Conservation (phyloP, 192 early-diverging fungal species). For the Umbelopsis sp. region DNA sequence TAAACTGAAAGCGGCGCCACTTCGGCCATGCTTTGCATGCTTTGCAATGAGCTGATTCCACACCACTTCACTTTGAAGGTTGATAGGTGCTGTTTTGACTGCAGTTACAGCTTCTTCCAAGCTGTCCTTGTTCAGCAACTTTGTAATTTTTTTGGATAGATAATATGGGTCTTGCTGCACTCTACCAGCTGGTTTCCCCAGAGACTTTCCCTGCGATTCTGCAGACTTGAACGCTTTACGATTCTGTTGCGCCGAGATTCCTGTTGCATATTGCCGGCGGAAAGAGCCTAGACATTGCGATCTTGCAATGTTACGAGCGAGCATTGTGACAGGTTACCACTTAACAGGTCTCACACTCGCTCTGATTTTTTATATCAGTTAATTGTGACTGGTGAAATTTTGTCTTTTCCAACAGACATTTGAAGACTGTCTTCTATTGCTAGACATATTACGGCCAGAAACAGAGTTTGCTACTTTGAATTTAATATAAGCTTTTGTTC, state of each 20-base stretch:
- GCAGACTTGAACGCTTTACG: not conserved
- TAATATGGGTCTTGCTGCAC: constrained; percentile 25
- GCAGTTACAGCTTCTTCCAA: constrained; percentile 17
- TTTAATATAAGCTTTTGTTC: no score
- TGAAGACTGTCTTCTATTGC: no score
- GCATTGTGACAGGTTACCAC: not conserved
- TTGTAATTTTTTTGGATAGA: constrained; percentile 23
- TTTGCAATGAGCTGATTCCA: constrained; percentile 30
- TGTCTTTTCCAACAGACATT: no score
- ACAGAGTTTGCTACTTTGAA: no score
- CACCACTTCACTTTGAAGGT: constrained; percentile 23
- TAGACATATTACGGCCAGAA: no score
- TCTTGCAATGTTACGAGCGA: not conserved
- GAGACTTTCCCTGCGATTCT: no score
- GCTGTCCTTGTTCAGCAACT: not conserved
- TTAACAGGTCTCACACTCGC: not conserved
- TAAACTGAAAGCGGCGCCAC: constrained; percentile 13
- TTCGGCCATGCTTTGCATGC: constrained; percentile 5
- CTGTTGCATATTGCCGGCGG: not conserved
- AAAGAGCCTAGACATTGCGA: not conserved
- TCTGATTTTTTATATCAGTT: no score
- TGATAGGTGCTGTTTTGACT: constrained; percentile 15
- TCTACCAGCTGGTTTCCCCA: not conserved
- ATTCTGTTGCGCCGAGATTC: not conserved
- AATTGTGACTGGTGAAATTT: no score